These are phyloP conservation scores for Gastrolobium bilobum DNA, from an alignment of 306 rosid genomes.

Conservation along the genomic window DNA sequence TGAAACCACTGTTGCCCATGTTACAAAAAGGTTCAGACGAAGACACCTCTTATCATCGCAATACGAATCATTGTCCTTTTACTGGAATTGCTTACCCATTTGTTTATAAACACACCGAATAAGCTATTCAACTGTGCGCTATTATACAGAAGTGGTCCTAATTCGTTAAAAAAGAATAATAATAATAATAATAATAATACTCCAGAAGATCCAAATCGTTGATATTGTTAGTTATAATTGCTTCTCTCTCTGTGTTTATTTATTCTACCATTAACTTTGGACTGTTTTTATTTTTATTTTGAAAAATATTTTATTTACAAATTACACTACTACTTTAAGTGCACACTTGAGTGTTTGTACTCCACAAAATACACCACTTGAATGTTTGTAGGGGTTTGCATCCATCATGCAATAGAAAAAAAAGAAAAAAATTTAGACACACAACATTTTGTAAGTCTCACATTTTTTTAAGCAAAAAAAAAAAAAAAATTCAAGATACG, in stretches of 20 bases:
- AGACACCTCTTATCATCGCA: constrained; percentile 11
- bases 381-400: too few relatives aligned
- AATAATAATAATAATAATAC: neutral
- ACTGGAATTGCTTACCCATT: neutral
- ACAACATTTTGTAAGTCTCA: too few relatives aligned
- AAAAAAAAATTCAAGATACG: too few relatives aligned
- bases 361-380: too few relatives aligned
- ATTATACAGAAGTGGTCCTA: constrained; percentile 9
- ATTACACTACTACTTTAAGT: too few relatives aligned
- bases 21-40: constrained; percentile 18
- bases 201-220: neutral
- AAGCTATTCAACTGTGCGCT: neutral
- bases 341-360: too few relatives aligned
- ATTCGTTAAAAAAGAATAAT: neutral
- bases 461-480: too few relatives aligned
- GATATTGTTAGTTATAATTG: constrained; percentile 18
- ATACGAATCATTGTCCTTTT: constrained; percentile 45
- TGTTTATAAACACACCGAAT: constrained; percentile 16
- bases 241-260: constrained; percentile 1
- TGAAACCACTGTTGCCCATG: constrained; percentile 30
- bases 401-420: too few relatives aligned
- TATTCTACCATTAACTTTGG: constrained; percentile 12
- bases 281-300: neutral
- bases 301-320: too few relatives aligned
- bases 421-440: too few relatives aligned